Conservation (phyloP, 2,329 filamentous ascomycete genomes). For the Stemphylium vesicarium region DNA sequence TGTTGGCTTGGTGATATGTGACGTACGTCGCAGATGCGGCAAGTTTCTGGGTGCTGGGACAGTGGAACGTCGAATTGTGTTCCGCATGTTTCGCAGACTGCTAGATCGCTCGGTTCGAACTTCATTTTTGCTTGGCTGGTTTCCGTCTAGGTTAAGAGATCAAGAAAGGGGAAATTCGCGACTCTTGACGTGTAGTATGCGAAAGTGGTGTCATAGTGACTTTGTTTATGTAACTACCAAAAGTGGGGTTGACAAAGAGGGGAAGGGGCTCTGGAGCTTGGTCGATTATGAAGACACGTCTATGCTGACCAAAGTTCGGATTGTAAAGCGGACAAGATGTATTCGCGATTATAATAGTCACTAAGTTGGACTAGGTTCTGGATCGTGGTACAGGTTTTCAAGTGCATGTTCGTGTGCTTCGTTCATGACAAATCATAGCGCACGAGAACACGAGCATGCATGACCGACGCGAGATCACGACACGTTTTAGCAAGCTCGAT, state of each 20-base stretch:
- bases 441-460: not conserved
- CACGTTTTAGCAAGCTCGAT: not conserved
- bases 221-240: not conserved
- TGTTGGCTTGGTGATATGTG: slow-evolving; percentile 8
- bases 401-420: not conserved
- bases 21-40: slow-evolving; percentile 74
- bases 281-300: not conserved
- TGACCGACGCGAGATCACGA: not conserved
- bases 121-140: slow-evolving; percentile 24
- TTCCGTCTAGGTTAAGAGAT: too few relatives aligned
- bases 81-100: slow-evolving; percentile 73
- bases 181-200: not conserved
- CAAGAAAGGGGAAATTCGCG: too few relatives aligned
- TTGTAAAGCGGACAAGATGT: not conserved
- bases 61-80: slow-evolving; percentile 69
- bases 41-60: slow-evolving; percentile 58
- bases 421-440: not conserved
- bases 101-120: slow-evolving; percentile 49
- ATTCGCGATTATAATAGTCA: not conserved
- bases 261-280: not conserved
- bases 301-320: not conserved
- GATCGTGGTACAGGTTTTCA: not conserved
- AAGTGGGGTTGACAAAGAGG: slow-evolving; percentile 11
- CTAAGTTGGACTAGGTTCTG: not conserved
- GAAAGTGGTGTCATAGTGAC: slow-evolving; percentile 2